Percentiles rank a stretch among this genome's conserved stretches.
Conservation (phyloP, 2,329 filamentous ascomycete species). For the Ilyonectria robusta region DNA sequence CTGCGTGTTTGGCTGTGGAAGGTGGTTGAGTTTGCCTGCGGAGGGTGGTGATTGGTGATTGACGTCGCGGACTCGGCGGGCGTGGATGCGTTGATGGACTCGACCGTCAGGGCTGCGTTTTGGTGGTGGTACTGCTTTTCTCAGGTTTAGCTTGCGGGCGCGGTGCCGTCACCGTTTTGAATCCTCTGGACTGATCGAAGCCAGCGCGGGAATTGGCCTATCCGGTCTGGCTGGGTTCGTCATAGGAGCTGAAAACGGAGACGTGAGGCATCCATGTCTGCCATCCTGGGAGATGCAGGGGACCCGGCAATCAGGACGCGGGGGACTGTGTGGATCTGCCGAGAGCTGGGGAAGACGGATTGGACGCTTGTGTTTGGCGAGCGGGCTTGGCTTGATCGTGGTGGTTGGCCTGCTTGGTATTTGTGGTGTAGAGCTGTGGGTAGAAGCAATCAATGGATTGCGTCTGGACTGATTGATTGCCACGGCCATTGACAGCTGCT, state of each 20-base stretch:
- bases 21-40: constrained; percentile 9
- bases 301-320: neutral
- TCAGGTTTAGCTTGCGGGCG: too few relatives aligned
- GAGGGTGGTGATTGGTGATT: neutral
- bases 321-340: neutral
- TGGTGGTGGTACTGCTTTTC: constrained; percentile 4
- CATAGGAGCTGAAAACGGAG: too few relatives aligned
- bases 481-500: too few relatives aligned
- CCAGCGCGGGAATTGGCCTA: too few relatives aligned
- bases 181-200: too few relatives aligned
- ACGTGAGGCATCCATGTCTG: neutral
- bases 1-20: constrained; percentile 11
- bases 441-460: too few relatives aligned
- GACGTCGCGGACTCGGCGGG: constrained; percentile 6
- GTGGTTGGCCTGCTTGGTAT: too few relatives aligned
- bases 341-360: neutral
- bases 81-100: neutral
- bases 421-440: too few relatives aligned
- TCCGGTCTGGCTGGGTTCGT: too few relatives aligned
- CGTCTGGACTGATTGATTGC: too few relatives aligned
- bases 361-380: neutral
- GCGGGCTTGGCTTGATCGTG: too few relatives aligned
- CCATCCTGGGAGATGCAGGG: neutral
- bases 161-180: too few relatives aligned
- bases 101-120: constrained; percentile 1